Base-by-base conservation (phyloP, 1,139 yeast species). In the Yamadazyma oceani region DNA sequence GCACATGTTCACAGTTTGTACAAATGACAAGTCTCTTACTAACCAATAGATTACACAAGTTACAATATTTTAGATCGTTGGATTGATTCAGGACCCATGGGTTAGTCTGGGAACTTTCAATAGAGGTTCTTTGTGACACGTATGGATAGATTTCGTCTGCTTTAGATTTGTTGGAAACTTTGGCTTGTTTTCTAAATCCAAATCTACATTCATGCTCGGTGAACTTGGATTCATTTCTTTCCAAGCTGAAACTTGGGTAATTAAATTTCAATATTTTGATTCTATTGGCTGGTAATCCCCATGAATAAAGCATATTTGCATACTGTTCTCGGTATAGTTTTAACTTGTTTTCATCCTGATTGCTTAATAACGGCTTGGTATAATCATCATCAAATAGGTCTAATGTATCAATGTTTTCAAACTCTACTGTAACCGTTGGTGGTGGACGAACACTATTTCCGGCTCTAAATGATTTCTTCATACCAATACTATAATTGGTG, bases 211-310 rank as follows among this genome's bases (percentile, higher is more conserved):
- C 55, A 45, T 75, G 80, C 9, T 54, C 59, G 22, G 54, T 57
- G 38, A 60, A 64, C 9, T 46, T 53, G 0, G 66, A 51, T 11
- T 42, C 37, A 3, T 34, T 34, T 1, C 14, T 31, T 11, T 37
- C 43, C 5, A 54, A 43, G n/a, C 50, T 51, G 7, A 35, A 32
- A 17, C 58, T 57, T 0, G 73, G 66, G 42, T 76, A 75, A 50
- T 85, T 86, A 53, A 84, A 82, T 58, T 89, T 89, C 40, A 88
- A 60, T 5, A 90, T 75, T 52, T 90, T 92, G 24, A 86, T 77
- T 26, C 96, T 63, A 48, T 82, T 79, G 14, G 85, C 73, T 0
- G 89, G 87, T 21, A 89, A 67, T 0, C 92, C 94, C 97, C 97
- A 90, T 28, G 75, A 61, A 50, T 77, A 87, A 17, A 90, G 64